A percentile compares a stretch with the other conserved stretches of the same genome.
Evolutionary conservation across 148 eudicot species (phyloP).

Genomic region (Simmondsia chinensis): DNA sequence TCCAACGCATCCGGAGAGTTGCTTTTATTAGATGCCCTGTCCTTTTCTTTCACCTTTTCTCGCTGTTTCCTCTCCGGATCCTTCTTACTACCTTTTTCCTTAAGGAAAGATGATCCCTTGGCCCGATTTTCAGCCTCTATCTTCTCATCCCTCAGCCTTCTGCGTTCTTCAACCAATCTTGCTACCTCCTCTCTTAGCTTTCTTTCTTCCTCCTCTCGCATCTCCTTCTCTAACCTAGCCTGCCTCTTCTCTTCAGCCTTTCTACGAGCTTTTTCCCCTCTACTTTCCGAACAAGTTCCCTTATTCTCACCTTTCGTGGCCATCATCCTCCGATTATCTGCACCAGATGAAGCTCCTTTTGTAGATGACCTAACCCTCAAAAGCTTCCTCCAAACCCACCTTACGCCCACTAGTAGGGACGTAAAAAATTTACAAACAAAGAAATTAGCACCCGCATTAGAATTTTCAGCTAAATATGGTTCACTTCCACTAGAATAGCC

Average conservation of each 20-base stretch:
- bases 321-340: constrained; percentile 39
- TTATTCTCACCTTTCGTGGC: constrained; percentile 70
- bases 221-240: constrained; percentile 93
- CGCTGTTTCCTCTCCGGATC: constrained; percentile 76
- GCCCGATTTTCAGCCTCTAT: constrained; percentile 71
- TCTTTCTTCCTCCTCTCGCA: constrained; percentile 87
- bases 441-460: constrained; percentile 45
- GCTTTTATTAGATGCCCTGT: constrained; percentile 85
- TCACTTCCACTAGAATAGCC: constrained; percentile 39
- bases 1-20: constrained; percentile 88
- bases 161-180: constrained; percentile 83
- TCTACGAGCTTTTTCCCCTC: constrained; percentile 92
- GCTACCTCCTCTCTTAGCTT: constrained; percentile 99
- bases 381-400: constrained; percentile 77
- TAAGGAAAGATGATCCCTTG: constrained; percentile 37
- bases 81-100: constrained; percentile 57
- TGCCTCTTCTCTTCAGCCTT: constrained; percentile 98
- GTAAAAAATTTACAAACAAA: constrained; percentile 43
- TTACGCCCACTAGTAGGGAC: constrained; percentile 36
- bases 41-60: constrained; percentile 76
- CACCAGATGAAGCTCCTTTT: constrained; percentile 49
- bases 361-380: constrained; percentile 55
- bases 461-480: constrained; percentile 58
- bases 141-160: constrained; percentile 82
- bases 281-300: constrained; percentile 53